Conservation (phyloP, 2,329 filamentous ascomycete species). For the Diaporthe eres region DNA sequence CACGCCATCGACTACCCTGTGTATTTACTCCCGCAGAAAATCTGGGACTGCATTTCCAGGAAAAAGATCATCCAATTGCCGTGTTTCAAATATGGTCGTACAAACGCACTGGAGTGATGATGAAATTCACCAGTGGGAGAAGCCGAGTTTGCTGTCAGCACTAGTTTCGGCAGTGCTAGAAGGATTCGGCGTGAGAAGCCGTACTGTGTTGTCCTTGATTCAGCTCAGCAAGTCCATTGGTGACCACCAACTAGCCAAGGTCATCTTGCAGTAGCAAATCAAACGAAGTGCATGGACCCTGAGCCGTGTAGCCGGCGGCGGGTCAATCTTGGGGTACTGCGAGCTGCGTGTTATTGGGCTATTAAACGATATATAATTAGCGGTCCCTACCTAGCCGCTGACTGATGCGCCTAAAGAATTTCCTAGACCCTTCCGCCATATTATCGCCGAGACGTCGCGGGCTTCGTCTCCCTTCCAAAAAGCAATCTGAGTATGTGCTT, state of each 20-base stretch:
- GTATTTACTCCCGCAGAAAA: neutral
- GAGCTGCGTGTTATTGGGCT: neutral
- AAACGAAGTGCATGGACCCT: neutral
- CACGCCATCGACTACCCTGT: neutral
- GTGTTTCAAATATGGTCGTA: neutral
- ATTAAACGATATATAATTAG: neutral
- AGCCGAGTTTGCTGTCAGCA: neutral
- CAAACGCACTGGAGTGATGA: neutral
- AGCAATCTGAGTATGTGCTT: neutral
- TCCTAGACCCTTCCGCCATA: neutral
- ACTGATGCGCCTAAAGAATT: neutral
- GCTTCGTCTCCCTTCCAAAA: neutral
- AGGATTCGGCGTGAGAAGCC: neutral
- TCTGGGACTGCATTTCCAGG: too few species aligned
- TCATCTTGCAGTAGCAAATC: neutral
- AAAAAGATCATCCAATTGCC: neutral
- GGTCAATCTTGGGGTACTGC: too few species aligned
- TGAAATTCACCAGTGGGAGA: neutral
- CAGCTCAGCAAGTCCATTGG: conserved; percentile 1
- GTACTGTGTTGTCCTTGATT: conserved; percentile 1
- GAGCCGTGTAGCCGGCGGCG: neutral
- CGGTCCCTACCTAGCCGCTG: neutral
- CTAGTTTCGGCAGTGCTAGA: conserved; percentile 1
- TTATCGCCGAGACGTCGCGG: neutral
- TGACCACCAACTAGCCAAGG: neutral